A percentile compares a stretch with the other conserved stretches of the same genome.
These are phyloP conservation scores for Rhizopus stolonifer DNA, from an alignment of 371 early-diverging fungal species.

Conservation along the genomic window DNA sequence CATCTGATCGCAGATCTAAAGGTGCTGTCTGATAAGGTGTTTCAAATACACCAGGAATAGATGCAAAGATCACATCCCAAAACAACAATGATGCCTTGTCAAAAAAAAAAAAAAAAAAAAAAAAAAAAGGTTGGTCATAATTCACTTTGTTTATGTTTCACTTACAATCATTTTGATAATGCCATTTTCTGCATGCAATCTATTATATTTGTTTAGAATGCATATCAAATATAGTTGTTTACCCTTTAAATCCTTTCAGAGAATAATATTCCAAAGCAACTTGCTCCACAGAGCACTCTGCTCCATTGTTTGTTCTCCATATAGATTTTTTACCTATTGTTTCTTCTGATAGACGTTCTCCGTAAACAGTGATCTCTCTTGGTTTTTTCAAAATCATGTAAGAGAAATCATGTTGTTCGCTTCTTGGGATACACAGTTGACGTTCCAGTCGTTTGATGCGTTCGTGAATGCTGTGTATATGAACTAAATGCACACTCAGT, in stretches of 20 bases:
- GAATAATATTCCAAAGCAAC: constrained; percentile 61
- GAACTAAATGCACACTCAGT: constrained; percentile 19
- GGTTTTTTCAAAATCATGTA: constrained; percentile 47
- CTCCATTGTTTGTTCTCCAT: constrained; percentile 55
- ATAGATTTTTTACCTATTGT: constrained; percentile 35
- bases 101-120: too few relatives aligned
- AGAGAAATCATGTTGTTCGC: constrained; percentile 61
- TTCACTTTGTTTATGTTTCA: background rate
- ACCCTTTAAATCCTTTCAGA: constrained; percentile 58
- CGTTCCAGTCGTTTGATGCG: constrained; percentile 50
- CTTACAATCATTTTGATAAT: constrained; percentile 54
- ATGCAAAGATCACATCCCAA: constrained; percentile 73
- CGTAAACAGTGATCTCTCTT: constrained; percentile 40
- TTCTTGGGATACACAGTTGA: constrained; percentile 50
- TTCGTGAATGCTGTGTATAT: constrained; percentile 33
- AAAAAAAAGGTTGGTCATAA: background rate
- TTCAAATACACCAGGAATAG: constrained; percentile 73
- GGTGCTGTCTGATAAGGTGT: constrained; percentile 74
- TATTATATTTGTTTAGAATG: constrained; percentile 4
- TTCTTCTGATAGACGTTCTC: constrained; percentile 37
- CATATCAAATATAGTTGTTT: background rate
- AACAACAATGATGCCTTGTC: constrained; percentile 67
- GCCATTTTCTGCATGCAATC: constrained; percentile 67
- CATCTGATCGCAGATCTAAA: constrained; percentile 66
- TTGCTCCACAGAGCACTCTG: constrained; percentile 59